Percentiles rank a stretch among this genome's conserved stretches.
These are phyloP conservation scores for Rhizoclosmatium globosum DNA, from an alignment of 192 early-diverging fungal genomes.

Conservation along the genomic window DNA sequence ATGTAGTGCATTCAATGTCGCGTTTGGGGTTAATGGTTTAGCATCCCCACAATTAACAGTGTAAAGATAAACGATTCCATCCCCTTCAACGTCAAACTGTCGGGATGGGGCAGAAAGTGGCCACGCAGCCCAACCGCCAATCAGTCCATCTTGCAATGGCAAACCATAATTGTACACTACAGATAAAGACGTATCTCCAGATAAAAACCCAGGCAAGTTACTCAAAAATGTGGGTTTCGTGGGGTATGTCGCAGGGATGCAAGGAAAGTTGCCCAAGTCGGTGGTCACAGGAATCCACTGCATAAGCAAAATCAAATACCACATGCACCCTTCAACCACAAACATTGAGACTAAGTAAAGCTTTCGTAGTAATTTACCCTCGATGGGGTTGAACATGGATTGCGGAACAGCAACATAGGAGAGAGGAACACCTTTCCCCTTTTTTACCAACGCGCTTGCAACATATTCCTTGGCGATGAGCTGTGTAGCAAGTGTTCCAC, in stretches of 20 bases:
- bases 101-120: constrained; percentile 12
- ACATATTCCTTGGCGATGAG: constrained; percentile 21
- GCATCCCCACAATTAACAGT: constrained; percentile 11
- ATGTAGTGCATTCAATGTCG: background rate
- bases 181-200: constrained; percentile 4
- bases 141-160: constrained; percentile 12
- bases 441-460: background rate
- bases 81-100: constrained; percentile 11
- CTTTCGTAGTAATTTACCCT: background rate
- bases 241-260: constrained; percentile 25
- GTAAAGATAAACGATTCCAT: constrained; percentile 17
- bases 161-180: constrained; percentile 28
- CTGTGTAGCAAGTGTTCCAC: background rate
- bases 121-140: constrained; percentile 32
- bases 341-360: constrained; percentile 2
- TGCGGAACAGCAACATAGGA: background rate
- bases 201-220: constrained; percentile 5
- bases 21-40: background rate
- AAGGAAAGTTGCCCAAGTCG: background rate
- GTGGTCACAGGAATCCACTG: constrained; percentile 6
- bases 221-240: background rate
- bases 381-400: background rate
- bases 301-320: constrained; percentile 16
- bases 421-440: constrained; percentile 12
- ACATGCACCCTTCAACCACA: constrained; percentile 15